Conservation (phyloP, 164 flowering plant genomes). For the Kalanchoe fedtschenkoi region DNA sequence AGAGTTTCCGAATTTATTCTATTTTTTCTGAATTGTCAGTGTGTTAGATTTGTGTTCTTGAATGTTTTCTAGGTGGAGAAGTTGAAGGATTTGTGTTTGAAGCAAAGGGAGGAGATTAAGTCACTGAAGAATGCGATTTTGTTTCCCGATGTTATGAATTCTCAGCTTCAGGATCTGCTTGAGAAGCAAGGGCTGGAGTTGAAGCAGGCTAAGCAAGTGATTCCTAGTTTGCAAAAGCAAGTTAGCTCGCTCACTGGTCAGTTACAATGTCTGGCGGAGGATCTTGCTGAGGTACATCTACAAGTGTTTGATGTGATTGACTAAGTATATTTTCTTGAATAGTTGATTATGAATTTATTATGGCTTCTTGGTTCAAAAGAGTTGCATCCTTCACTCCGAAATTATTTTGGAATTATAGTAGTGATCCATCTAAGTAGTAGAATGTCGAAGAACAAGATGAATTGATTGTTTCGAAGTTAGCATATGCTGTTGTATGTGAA, state of each 20-base stretch:
- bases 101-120: conserved; percentile 86
- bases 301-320: not conserved
- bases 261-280: conserved; percentile 74
- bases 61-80: conserved; percentile 53
- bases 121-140: conserved; percentile 57
- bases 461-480: too few species aligned
- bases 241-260: conserved; percentile 82
- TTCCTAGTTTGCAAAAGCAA: conserved; percentile 78
- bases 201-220: conserved; percentile 65
- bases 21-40: not conserved
- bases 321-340: too few species aligned
- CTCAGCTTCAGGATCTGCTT: conserved; percentile 53
- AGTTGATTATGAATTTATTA: too few species aligned
- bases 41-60: not conserved
- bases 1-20: not conserved
- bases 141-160: conserved; percentile 66
- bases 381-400: too few species aligned
- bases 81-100: conserved; percentile 79
- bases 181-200: conserved; percentile 73
- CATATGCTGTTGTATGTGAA: too few species aligned
- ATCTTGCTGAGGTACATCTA: conserved; percentile 84
- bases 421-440: too few species aligned
- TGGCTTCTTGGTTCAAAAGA: too few species aligned
- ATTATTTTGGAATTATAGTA: too few species aligned
- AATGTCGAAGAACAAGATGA: too few species aligned